Base-by-base conservation (phyloP, 257 asterid species). In the Eustoma russellianum region DNA sequence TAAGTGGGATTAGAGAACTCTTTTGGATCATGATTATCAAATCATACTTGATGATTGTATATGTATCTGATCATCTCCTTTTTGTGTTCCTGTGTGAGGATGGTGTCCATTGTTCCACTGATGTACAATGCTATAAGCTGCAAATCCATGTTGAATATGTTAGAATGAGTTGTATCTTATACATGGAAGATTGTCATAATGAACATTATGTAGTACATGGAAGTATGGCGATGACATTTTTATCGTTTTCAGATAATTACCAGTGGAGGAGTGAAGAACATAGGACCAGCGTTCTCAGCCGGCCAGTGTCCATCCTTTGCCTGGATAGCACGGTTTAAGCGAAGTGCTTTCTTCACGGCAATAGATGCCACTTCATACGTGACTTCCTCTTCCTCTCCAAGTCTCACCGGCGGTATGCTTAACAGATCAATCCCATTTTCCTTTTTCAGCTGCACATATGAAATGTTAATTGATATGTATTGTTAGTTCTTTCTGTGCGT, bases 1-100 rank as follows among this genome's bases (percentile, higher is more conserved):
- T 24, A 24, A 24, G 30, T 24, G 3, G 2, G 30, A 24, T 24
- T 24, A 24, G 3, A 4, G 30, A 24, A 2, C 3, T 24, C 30
- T 46, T 1, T 1, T n/a, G 14, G 14, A 0, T n/a, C 18, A 2
- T 5, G 13, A 48, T 17, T 8, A 1, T 5, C 12, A 0, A 17
- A 30, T 5, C 34, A 13, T 33, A 52, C 56, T 17, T 52, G 56
- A n/a, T 52, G 56, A 30, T 52, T 52, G 45, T 52, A 52, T 4
- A 52, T 33, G 19, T 52, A 34, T 12, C 56, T 40, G 14, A 52
- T 33, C 17, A 52, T 52, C 44, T 52, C 56, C 56, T 30, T 52
- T 34, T 52, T 52, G 14, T 52, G 45, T 15, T 52, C 56, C n/a
- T 17, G 24, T 5, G 56, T 30, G 9, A 52, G 44, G 10, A 52